Percentiles rank a stretch among this genome's conserved stretches.
Evolutionary conservation across 169 alveolate species (phyloP).

Genomic region (Besnoitia besnoiti): DNA sequence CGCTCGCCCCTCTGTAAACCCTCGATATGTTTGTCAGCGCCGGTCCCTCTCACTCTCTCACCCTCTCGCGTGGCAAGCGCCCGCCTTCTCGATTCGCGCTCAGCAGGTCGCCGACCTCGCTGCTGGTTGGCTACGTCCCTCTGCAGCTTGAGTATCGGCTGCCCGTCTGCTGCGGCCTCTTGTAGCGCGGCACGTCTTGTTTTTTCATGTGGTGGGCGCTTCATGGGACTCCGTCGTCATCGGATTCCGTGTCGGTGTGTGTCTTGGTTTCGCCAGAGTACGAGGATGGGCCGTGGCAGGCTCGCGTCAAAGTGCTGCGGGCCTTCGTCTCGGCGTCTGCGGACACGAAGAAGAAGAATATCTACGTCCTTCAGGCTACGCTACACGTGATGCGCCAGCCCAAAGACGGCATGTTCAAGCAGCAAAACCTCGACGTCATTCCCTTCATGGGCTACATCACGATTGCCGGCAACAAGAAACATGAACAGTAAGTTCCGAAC

Average conservation of each 20-base stretch:
- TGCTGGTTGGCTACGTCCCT: background rate
- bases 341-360: background rate
- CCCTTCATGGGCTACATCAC: conserved; percentile 18
- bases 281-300: conserved; percentile 26
- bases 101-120: no score
- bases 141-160: background rate
- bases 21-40: no score
- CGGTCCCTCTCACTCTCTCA: no score
- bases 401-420: background rate
- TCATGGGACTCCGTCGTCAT: no score
- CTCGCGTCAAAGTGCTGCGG: background rate
- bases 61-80: no score
- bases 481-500: background rate
- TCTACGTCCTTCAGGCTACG: background rate
- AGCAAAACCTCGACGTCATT: background rate
- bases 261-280: background rate
- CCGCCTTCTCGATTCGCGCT: no score
- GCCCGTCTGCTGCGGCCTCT: background rate
- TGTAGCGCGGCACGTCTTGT: background rate
- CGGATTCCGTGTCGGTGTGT: no score
- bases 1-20: no score
- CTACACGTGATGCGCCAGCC: background rate
- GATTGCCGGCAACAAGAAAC: background rate
- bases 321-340: conserved; percentile 1
- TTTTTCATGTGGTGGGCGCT: no score